Conservation (phyloP, 2,329 filamentous ascomycete genomes). For the Plectosphaerella cucumerina region DNA sequence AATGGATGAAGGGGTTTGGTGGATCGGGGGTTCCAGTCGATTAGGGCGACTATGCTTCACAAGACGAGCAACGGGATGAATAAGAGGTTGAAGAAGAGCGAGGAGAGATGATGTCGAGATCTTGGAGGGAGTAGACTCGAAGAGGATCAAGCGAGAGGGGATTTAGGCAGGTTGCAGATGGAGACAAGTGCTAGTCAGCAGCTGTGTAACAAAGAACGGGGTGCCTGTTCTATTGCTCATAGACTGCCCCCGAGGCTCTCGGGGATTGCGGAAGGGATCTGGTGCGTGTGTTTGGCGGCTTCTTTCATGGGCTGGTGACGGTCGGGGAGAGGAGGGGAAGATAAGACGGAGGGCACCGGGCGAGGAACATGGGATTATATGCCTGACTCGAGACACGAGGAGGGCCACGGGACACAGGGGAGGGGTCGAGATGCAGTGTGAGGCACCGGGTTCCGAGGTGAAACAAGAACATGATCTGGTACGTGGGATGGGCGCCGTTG, state of each 20-base stretch:
- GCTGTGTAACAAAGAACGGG: slow-evolving; percentile 13
- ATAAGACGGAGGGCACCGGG: not conserved
- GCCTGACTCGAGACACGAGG: not conserved
- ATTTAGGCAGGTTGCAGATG: slow-evolving; percentile 6
- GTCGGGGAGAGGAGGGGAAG: slow-evolving; percentile 7
- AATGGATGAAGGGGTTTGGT: slow-evolving; percentile 6
- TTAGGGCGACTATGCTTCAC: slow-evolving; percentile 3
- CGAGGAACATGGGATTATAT: no score
- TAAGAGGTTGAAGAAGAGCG: not conserved
- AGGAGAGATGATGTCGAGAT: not conserved
- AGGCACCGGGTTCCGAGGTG: slow-evolving; percentile 4
- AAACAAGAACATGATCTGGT: slow-evolving; percentile 4
- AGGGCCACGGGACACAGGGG: not conserved
- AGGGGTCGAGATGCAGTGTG: slow-evolving; percentile 1
- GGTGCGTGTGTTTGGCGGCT: slow-evolving; percentile 4
- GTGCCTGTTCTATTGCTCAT: slow-evolving; percentile 11
- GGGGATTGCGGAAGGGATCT: slow-evolving; percentile 7
- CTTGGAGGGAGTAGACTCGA: not conserved
- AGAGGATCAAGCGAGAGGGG: not conserved
- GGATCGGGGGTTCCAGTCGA: not conserved
- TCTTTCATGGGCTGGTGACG: not conserved
- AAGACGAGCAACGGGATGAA: not conserved
- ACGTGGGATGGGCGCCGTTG: slow-evolving; percentile 5
- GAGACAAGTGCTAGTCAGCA: slow-evolving; percentile 6
- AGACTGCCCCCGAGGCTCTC: slow-evolving; percentile 13